phyloP scores from a whole-genome alignment of 345 rosid species.

The Syzygium jambos region DNA sequence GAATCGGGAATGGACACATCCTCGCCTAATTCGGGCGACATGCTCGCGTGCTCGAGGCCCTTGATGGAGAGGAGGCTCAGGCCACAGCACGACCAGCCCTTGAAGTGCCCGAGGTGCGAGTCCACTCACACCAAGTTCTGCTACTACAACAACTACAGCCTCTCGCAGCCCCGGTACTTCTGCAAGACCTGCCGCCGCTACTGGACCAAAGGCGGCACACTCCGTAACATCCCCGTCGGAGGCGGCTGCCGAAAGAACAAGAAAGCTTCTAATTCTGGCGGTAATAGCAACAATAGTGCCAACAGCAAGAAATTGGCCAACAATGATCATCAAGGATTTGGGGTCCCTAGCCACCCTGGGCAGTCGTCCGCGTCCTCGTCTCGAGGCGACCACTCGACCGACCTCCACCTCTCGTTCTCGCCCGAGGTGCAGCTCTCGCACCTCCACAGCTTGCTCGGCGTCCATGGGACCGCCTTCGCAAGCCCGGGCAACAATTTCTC shows the following conservation, averaged over 20 bases:
- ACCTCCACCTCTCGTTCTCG: conserved; percentile 50
- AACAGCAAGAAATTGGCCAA: conserved; percentile 26
- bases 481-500: background rate
- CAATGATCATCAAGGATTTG: conserved; percentile 10
- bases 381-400: conserved; percentile 16
- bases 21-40: conserved; percentile 80
- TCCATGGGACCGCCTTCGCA: background rate
- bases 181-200: conserved; percentile 98
- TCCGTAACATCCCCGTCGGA: conserved; percentile 93
- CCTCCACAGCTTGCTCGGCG: conserved; percentile 21
- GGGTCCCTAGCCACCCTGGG: conserved; percentile 20
- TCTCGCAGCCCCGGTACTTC: conserved; percentile 94
- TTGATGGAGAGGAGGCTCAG: conserved; percentile 86
- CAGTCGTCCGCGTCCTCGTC: conserved; percentile 9
- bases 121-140: conserved; percentile 93
- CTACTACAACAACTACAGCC: conserved; percentile 97
- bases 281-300: background rate
- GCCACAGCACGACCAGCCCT: conserved; percentile 85
- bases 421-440: conserved; percentile 44
- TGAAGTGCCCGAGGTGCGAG: conserved; percentile 93
- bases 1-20: conserved; percentile 52
- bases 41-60: conserved; percentile 81
- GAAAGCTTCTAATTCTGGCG: conserved; percentile 35
- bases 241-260: conserved; percentile 95
- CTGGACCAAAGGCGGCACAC: conserved; percentile 97